Evolutionary conservation across 495 filamentous ascomycete species (phyloP).

Genomic region (Monascus purpureus): DNA sequence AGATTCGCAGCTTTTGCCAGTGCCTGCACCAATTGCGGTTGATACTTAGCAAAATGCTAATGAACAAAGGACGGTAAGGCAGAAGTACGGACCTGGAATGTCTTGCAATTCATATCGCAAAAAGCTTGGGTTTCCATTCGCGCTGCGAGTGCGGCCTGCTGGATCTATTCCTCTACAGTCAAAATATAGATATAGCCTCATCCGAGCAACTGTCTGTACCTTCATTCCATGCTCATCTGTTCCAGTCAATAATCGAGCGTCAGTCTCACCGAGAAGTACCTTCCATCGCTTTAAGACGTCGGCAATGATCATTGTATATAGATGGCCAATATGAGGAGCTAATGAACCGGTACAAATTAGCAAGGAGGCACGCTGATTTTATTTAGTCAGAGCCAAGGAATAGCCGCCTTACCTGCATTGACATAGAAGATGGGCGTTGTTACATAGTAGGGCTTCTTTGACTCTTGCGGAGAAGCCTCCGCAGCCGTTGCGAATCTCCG

Average conservation of each 20-base stretch:
- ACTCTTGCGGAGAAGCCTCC: slow-evolving; percentile 8
- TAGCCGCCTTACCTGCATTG: slow-evolving; percentile 72
- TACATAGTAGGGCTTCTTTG: slow-evolving; percentile 81
- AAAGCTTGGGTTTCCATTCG: slow-evolving; percentile 48
- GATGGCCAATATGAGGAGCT: slow-evolving; percentile 91
- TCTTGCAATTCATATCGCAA: slow-evolving; percentile 41
- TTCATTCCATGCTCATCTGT: slow-evolving; percentile 99
- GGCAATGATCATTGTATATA: slow-evolving; percentile 82
- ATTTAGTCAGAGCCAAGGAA: too few relatives aligned
- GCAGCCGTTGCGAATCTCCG: slow-evolving; percentile 22
- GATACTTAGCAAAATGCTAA: not conserved
- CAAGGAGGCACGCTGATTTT: too few relatives aligned
- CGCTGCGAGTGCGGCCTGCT: slow-evolving; percentile 61
- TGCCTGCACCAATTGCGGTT: slow-evolving; percentile 21
- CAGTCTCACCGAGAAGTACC: slow-evolving; percentile 47
- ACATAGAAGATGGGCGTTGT: slow-evolving; percentile 99
- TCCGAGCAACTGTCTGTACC: slow-evolving; percentile 14
- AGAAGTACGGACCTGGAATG: slow-evolving; percentile 25
- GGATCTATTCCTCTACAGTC: slow-evolving; percentile 40
- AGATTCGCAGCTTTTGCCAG: slow-evolving; percentile 57
- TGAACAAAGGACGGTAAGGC: too few relatives aligned
- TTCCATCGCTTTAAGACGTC: slow-evolving; percentile 94
- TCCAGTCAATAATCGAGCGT: slow-evolving; percentile 70
- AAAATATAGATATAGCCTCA: slow-evolving; percentile 3
- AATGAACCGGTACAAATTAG: slow-evolving; percentile 7